Conservation (phyloP, 148 eudicot species). For the Chenopodium suecicum region DNA sequence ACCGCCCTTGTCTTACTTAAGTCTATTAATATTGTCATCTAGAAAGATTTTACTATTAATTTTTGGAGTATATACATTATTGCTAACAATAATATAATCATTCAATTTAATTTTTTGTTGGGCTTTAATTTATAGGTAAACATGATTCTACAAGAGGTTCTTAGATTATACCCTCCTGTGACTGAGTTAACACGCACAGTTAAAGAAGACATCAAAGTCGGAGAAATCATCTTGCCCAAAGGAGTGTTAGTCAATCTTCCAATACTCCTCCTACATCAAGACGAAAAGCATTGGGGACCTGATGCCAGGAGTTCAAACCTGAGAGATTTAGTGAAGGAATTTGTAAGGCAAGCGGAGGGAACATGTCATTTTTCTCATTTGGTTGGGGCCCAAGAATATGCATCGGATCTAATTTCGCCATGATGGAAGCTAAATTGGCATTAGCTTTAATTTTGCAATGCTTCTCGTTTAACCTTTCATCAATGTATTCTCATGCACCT, state of each 20-base stretch:
- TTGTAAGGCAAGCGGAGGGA: constrained; percentile 17
- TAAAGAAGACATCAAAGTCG: constrained; percentile 21
- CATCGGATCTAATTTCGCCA: constrained; percentile 39
- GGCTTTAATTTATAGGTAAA: too few species aligned
- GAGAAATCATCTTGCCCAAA: constrained; percentile 26
- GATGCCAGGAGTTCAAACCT: constrained; percentile 41
- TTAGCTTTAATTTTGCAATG: constrained; percentile 1
- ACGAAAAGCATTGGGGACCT: constrained; percentile 32
- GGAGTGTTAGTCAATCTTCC: constrained; percentile 17
- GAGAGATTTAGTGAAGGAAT: constrained; percentile 31
- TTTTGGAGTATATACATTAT: too few species aligned
- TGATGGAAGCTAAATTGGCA: constrained; percentile 35
- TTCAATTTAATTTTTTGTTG: too few species aligned
- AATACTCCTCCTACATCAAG: constrained; percentile 5
- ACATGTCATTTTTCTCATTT: constrained; percentile 31
- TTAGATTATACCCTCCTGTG: too few species aligned
- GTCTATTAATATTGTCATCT: too few species aligned
- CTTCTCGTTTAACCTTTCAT: constrained; percentile 12
- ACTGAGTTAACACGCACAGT: constrained; percentile 7
- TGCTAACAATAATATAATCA: too few species aligned
- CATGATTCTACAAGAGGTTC: too few species aligned
- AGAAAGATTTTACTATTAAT: too few species aligned
- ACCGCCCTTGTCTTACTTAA: too few species aligned
- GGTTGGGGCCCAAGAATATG: constrained; percentile 42
- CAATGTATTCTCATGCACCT: constrained; percentile 21